phyloP scores from a whole-genome alignment of 1,284 basidiomycete genomes.

The Caloboletus firmus region DNA sequence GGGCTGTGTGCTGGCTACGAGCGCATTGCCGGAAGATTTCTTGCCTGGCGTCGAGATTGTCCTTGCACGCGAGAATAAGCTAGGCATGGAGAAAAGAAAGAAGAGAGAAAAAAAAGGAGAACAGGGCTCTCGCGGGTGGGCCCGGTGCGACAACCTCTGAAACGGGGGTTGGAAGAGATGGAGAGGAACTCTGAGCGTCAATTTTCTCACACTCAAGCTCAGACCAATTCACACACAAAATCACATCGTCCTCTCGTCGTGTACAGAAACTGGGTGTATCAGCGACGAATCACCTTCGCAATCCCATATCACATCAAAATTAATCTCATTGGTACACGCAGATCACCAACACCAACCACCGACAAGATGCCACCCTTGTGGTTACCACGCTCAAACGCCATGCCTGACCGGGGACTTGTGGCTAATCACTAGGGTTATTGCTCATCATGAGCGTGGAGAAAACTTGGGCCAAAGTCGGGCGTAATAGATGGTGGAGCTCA shows the following conservation, averaged over 20 bases:
- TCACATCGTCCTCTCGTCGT: not conserved
- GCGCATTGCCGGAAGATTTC: conserved; percentile 18
- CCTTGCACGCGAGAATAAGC: conserved; percentile 56
- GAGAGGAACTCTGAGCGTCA: conserved; percentile 8
- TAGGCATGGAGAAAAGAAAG: conserved; percentile 46
- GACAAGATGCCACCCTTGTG: not conserved
- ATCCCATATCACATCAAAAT: not conserved
- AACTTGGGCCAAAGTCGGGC: not conserved
- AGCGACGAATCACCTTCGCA: not conserved
- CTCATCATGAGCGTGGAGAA: not conserved
- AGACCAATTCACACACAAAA: not conserved
- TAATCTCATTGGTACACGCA: not conserved
- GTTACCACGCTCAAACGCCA: not conserved
- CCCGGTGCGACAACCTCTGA: conserved; percentile 18
- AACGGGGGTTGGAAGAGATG: conserved; percentile 9
- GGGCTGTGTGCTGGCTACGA: conserved; percentile 14
- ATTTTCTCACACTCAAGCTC: conserved; percentile 24
- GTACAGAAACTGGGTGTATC: not conserved
- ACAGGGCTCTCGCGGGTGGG: conserved; percentile 8
- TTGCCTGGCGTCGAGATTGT: conserved; percentile 52
- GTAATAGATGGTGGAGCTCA: conserved; percentile 1
- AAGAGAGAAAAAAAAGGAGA: not conserved
- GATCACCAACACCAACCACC: too few species aligned
- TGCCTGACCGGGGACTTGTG: not conserved
- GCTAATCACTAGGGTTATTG: conserved; percentile 1